Evolutionary conservation across 2,329 filamentous ascomycete species (phyloP), one percentile per base, ranked within the genome.

Genomic region (Trichoderma arundinaceum): DNA sequence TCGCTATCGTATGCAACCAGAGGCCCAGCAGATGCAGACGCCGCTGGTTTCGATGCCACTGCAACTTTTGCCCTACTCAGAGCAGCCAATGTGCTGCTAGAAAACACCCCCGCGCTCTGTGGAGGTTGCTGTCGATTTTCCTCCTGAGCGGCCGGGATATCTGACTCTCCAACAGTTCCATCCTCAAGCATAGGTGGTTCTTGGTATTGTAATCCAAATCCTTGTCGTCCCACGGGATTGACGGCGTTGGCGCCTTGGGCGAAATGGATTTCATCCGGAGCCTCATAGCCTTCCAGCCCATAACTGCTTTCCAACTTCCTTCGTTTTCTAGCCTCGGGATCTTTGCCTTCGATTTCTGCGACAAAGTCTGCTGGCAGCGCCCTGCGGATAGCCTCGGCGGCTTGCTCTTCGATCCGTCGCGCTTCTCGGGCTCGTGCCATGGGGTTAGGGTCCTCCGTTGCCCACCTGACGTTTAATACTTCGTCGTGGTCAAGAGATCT

Each of bases 391-490:
- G 95, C 96, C 73, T 97, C 95, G 0, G 95, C 95, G 1, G 95
- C 95, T 77, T 99, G 95, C 75, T 99, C 95, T 75, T 99, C 95
- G 67, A 99, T 90, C 46, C 90, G 85, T 44, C 90, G 85, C 2
- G 91, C 94, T 78, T 99, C 95, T 67, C 96, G 86, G 69, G 96
- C 96, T 77, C 97, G 92, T 1, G 94, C 93, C 82, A 95, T 89
- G 0, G 95, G 95, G 71, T 99, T 99, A 1, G 95, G 95, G 75
- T 99, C 95, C 7, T 92, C 91, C 0, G 95, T 99, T 48, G 95
- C 95, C 95, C 95, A 99, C 69, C 96, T 86, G 54, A 99, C 94
- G 77, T 99, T 99, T 32, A 99, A 81, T 22, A 97, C 89, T 79
- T 99, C 95, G 68, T 88, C 90, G 77, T 98, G 90, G 73, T 99